Conservation (phyloP, 768 basidiomycete species). For the Leccinellum luteum region DNA sequence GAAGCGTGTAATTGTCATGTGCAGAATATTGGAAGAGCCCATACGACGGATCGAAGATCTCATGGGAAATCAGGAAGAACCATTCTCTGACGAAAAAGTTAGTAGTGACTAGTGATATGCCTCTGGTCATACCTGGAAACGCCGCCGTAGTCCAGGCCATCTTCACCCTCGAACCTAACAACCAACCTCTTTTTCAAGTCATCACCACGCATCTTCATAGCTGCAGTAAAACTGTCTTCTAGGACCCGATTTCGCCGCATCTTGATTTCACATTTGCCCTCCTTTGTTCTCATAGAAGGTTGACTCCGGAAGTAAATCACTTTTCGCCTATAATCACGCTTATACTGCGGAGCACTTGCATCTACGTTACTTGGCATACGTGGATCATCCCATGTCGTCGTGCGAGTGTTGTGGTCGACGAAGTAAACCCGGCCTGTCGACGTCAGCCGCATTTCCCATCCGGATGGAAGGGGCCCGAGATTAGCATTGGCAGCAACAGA, state of each 20-base stretch:
- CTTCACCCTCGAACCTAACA: slow-evolving; percentile 77
- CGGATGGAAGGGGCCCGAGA: slow-evolving; percentile 82
- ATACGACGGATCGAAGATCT: slow-evolving; percentile 80
- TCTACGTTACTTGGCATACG: slow-evolving; percentile 79
- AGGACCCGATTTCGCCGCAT: slow-evolving; percentile 76
- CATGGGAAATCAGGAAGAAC: slow-evolving; percentile 83
- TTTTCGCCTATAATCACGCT: slow-evolving; percentile 89
- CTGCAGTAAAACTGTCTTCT: slow-evolving; percentile 82
- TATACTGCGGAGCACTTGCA: slow-evolving; percentile 91
- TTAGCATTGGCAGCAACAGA: slow-evolving; percentile 49
- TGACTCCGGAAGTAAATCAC: slow-evolving; percentile 92
- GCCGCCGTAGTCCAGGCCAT: slow-evolving; percentile 77
- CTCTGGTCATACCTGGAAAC: slow-evolving; percentile 54
- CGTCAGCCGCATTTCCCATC: slow-evolving; percentile 95
- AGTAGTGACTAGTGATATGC: not conserved
- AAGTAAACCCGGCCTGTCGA: slow-evolving; percentile 85
- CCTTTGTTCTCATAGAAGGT: slow-evolving; percentile 72
- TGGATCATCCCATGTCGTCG: slow-evolving; percentile 93
- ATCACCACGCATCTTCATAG: slow-evolving; percentile 76
- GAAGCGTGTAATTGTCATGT: slow-evolving; percentile 77
- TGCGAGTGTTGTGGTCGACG: slow-evolving; percentile 87
- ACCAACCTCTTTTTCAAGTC: slow-evolving; percentile 70
- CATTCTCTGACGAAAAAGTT: slow-evolving; percentile 55
- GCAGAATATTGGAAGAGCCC: slow-evolving; percentile 82
- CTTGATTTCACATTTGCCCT: slow-evolving; percentile 86